A percentile compares a stretch with the other conserved stretches of the same genome.
Evolutionary conservation across 2,329 filamentous ascomycete genomes (phyloP).

Genomic region (Clarireedia homoeocarpa): DNA sequence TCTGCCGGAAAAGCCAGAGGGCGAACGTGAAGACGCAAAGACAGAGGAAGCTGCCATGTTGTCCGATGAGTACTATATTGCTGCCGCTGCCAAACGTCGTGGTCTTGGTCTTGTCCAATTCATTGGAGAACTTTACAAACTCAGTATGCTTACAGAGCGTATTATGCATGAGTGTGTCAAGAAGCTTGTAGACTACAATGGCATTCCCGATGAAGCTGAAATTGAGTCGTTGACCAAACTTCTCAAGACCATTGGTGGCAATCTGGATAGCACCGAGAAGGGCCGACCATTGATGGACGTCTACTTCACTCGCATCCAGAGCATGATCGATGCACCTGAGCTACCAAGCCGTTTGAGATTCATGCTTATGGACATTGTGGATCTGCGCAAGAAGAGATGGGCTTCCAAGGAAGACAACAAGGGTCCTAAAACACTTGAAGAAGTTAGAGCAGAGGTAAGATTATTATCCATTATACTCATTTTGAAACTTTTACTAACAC

Average conservation of each 20-base stretch:
- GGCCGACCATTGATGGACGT: constrained; percentile 81
- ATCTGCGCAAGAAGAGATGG: constrained; percentile 74
- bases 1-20: constrained; percentile 70
- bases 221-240: constrained; percentile 94
- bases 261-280: constrained; percentile 77
- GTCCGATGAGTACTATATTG: constrained; percentile 93
- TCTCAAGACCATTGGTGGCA: constrained; percentile 81
- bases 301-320: constrained; percentile 85
- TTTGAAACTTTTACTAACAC: constrained; percentile 21
- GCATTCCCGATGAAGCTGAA: constrained; percentile 87
- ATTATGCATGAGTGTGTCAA: constrained; percentile 99
- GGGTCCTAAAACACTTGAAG: constrained; percentile 91
- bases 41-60: constrained; percentile 70
- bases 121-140: constrained; percentile 98
- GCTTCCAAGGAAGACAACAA: constrained; percentile 82
- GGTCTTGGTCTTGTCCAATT: constrained; percentile 98
- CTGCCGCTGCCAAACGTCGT: constrained; percentile 89
- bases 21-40: constrained; percentile 45
- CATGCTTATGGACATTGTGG: constrained; percentile 93
- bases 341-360: constrained; percentile 85
- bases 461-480: not conserved
- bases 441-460: constrained; percentile 74
- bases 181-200: constrained; percentile 93
- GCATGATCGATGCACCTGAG: constrained; percentile 70
- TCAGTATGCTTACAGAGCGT: constrained; percentile 95